Evolutionary conservation across 1,284 basidiomycete species (phyloP).

Genomic region (Erythrobasidium hasegawianum): DNA sequence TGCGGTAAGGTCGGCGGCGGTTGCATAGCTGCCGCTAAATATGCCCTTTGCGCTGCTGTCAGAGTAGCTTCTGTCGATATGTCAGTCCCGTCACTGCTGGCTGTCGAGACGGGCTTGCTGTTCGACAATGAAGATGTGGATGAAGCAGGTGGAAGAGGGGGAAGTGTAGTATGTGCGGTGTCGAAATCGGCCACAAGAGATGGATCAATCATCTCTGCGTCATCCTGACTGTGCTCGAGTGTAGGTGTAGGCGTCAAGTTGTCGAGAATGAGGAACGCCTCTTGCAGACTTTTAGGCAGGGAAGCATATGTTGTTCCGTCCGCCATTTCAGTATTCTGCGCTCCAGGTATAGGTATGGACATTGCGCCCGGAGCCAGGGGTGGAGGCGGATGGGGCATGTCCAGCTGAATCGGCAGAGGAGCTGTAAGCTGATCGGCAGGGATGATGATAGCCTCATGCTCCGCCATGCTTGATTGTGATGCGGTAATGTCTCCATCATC

Average conservation of each 20-base stretch:
- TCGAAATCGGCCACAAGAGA: not conserved
- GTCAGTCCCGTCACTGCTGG: not conserved
- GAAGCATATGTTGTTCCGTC: slow-evolving; percentile 7
- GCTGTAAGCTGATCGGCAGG: not conserved
- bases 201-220: slow-evolving; percentile 28
- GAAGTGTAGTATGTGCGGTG: not conserved
- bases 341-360: not conserved
- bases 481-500: not conserved
- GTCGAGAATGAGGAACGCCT: slow-evolving; percentile 30
- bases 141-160: not conserved
- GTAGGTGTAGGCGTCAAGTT: not conserved
- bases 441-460: not conserved
- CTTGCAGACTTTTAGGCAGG: slow-evolving; percentile 20
- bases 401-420: not conserved
- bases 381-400: not conserved
- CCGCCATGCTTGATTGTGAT: not conserved
- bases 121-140: not conserved
- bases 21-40: not conserved
- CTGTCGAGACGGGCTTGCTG: not conserved
- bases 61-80: too few species aligned
- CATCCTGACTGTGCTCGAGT: not conserved
- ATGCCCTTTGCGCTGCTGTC: not conserved
- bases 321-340: not conserved
- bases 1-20: slow-evolving; percentile 7
- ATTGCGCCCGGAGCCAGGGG: not conserved